These are phyloP conservation scores for Cryptosporidium bovis DNA, from an alignment of 169 alveolate genomes.

Conservation along the genomic window DNA sequence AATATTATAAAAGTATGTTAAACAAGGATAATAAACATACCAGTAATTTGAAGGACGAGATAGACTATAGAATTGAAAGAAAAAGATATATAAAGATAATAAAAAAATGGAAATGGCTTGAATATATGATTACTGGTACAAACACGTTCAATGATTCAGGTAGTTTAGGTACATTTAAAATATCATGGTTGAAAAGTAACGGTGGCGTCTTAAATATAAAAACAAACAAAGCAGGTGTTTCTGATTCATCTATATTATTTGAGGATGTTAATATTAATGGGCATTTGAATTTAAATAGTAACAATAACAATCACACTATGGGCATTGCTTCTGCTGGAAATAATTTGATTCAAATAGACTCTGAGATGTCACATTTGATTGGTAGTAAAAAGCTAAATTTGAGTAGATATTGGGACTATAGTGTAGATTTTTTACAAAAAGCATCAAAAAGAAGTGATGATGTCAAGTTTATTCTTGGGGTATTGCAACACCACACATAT, in stretches of 20 bases:
- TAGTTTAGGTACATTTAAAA: background rate
- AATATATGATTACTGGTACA: slow-evolving; percentile 41
- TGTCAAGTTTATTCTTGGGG: slow-evolving; percentile 38
- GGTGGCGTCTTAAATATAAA: background rate
- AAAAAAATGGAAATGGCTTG: slow-evolving; percentile 72
- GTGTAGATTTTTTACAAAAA: slow-evolving; percentile 39
- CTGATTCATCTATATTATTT: background rate
- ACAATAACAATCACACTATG: background rate
- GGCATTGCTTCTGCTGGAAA: background rate
- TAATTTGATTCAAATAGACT: background rate
- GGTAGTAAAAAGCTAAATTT: slow-evolving; percentile 13
- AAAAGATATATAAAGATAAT: slow-evolving; percentile 52
- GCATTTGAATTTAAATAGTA: background rate
- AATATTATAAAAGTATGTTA: slow-evolving; percentile 18
- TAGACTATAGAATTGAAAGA: slow-evolving; percentile 61
- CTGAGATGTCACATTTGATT: background rate
- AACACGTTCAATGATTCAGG: slow-evolving; percentile 48
- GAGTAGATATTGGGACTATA: slow-evolving; percentile 55
- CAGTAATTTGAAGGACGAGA: slow-evolving; percentile 41
- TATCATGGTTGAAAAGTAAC: background rate
- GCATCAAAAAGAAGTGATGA: slow-evolving; percentile 37
- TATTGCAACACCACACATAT: slow-evolving; percentile 66
- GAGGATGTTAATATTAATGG: background rate
- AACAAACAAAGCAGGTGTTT: background rate
- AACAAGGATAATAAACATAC: slow-evolving; percentile 22